These are phyloP conservation scores for Cairneyella variabilis DNA, from an alignment of 495 filamentous ascomycete genomes.

Conservation along the genomic window DNA sequence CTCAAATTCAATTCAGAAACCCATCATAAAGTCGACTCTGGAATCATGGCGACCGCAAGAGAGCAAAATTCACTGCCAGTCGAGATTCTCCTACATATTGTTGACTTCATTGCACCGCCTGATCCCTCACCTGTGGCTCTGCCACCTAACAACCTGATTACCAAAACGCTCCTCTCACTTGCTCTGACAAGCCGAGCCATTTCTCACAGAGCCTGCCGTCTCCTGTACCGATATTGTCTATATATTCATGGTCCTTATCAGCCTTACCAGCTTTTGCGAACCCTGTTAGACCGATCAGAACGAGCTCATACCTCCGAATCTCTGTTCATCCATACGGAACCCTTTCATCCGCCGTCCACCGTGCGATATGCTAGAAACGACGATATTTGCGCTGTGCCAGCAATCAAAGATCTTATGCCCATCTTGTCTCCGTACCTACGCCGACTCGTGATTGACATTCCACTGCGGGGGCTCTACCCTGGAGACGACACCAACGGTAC, in stretches of 20 bases:
- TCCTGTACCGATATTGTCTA: slow-evolving; percentile 28
- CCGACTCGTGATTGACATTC: slow-evolving; percentile 25
- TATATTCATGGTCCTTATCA: slow-evolving; percentile 20
- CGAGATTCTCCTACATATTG: slow-evolving; percentile 26
- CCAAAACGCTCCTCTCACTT: slow-evolving; percentile 26
- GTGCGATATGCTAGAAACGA: background rate
- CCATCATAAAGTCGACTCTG: no score
- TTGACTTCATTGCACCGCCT: slow-evolving; percentile 22
- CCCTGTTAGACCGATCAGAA: background rate
- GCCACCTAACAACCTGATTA: slow-evolving; percentile 16
- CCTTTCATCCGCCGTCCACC: slow-evolving; percentile 17
- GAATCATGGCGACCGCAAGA: no score
- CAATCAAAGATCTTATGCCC: slow-evolving; percentile 21
- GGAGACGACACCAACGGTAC: slow-evolving; percentile 21
- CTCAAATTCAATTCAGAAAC: no score
- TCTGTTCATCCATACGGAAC: slow-evolving; percentile 7
- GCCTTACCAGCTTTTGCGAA: background rate
- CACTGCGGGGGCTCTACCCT: slow-evolving; percentile 19
- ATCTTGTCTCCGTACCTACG: slow-evolving; percentile 19
- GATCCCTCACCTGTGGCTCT: slow-evolving; percentile 11
- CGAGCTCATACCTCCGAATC: background rate
- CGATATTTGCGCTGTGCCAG: slow-evolving; percentile 8
- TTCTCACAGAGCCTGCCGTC: slow-evolving; percentile 19
- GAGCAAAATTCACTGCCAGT: no score
- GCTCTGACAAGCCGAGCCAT: slow-evolving; percentile 23